These are phyloP conservation scores for Zymoseptoria pseudotritici DNA, from an alignment of 2,329 filamentous ascomycete genomes.

Conservation along the genomic window DNA sequence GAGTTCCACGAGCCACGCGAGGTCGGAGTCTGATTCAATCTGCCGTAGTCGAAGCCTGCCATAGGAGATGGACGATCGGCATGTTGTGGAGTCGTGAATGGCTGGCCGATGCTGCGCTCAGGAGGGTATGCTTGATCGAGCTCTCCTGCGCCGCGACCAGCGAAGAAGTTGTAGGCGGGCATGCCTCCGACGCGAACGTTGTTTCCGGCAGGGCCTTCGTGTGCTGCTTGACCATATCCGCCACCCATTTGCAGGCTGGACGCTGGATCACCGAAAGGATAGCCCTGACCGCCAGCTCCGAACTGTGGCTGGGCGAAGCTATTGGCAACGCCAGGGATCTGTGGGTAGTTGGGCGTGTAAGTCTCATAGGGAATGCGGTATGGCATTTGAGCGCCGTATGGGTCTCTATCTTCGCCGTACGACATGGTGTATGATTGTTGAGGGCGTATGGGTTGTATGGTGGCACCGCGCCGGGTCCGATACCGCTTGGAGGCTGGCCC, in stretches of 20 bases:
- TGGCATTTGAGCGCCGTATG: conserved; percentile 29
- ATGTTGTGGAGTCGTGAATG: neutral
- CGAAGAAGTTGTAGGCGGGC: conserved; percentile 16
- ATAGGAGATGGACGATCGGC: neutral
- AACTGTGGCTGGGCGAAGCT: neutral
- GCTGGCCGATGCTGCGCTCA: neutral
- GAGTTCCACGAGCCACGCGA: neutral
- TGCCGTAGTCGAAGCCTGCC: neutral
- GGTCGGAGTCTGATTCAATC: neutral
- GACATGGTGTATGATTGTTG: conserved; percentile 28
- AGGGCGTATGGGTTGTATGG: conserved; percentile 14
- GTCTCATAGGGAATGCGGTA: conserved; percentile 27
- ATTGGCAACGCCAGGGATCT: conserved; percentile 20
- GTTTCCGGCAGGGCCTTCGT: conserved; percentile 1
- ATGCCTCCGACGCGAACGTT: conserved; percentile 3
- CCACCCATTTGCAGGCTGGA: neutral
- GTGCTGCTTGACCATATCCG: neutral
- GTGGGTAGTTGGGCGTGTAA: conserved; percentile 28
- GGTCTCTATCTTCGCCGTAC: conserved; percentile 23
- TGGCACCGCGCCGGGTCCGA: conserved; percentile 31
- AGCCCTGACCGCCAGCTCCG: neutral
- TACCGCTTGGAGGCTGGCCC: conserved; percentile 29
- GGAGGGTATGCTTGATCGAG: conserved; percentile 2
- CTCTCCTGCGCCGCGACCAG: conserved; percentile 9
- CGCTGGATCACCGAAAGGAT: neutral